Conservation (phyloP, 2,329 filamentous ascomycete genomes). For the Colletotrichum sp. region DNA sequence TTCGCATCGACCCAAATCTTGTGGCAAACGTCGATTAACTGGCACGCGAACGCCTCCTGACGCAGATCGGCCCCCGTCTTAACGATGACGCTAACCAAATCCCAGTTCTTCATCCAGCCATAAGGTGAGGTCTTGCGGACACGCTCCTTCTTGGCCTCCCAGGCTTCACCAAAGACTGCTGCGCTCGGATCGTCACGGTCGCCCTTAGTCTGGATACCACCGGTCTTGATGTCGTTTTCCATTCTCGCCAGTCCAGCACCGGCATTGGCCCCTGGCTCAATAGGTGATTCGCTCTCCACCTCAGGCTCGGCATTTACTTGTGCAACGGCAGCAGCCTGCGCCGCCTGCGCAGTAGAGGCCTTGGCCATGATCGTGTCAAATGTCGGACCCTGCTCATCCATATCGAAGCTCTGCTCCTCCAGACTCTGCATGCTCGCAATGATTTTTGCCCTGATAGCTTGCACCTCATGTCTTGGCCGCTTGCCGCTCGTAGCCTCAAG, state of each 20-base stretch:
- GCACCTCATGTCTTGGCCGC: conserved; percentile 79
- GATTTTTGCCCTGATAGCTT: conserved; percentile 83
- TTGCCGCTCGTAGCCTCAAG: conserved; percentile 82
- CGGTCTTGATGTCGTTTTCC: conserved; percentile 90
- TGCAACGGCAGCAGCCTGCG: conserved; percentile 50
- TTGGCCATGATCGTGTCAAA: conserved; percentile 86
- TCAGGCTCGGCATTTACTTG: conserved; percentile 48
- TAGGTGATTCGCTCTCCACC: conserved; percentile 59
- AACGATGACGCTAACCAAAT: conserved; percentile 84
- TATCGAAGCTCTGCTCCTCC: conserved; percentile 83
- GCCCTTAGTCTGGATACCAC: conserved; percentile 79
- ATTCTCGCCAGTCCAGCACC: conserved; percentile 81
- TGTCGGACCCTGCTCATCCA: conserved; percentile 72
- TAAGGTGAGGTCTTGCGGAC: conserved; percentile 85
- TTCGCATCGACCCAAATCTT: conserved; percentile 80
- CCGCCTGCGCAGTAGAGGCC: conserved; percentile 59
- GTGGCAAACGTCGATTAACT: conserved; percentile 81
- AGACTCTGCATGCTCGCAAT: conserved; percentile 90
- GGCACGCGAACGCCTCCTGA: conserved; percentile 87
- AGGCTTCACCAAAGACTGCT: conserved; percentile 86
- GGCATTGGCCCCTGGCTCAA: conserved; percentile 63
- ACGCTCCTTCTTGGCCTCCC: conserved; percentile 83
- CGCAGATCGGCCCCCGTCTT: conserved; percentile 85
- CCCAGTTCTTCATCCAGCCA: conserved; percentile 91
- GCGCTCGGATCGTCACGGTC: conserved; percentile 87